Base-by-base conservation (phyloP, 768 basidiomycete species). In the Lactarius sp. region DNA sequence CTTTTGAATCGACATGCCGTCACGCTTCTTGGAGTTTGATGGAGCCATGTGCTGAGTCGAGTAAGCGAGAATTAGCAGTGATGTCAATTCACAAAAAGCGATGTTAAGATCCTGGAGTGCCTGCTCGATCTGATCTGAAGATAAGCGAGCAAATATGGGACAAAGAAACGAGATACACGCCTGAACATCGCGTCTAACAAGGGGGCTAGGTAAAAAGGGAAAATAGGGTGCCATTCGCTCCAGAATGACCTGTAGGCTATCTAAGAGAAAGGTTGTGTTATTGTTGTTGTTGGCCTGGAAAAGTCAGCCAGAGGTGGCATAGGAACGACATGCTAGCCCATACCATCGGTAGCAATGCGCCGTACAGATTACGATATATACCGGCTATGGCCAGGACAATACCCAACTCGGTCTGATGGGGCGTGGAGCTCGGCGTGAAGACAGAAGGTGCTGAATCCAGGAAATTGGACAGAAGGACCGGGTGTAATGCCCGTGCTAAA, bases 361-460 rank as follows among this genome's bases (percentile, higher is more conserved):
- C 77, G 70, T 91, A 93, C 20, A 94, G 71, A 52, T 76, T 81
- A 8, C 81, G 79, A 27, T 80, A 77, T 66, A 93, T 84, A 62
- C 80, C 78, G 34, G 78, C 77, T 6, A 87, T 79, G 1, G 81
- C 79, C n/a, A 81, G 63, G 16, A 92, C 75, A 60, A 86, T 77
- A 62, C 83, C 81, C 18, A 85, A 73, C 63, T 90, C 86, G 2
- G 80, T 80, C 62, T 86, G 85, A 13, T 82, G 73, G 2, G 85
- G 82, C 36, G 70, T 79, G n/a, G 75, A 75, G 66, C 80, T 81
- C 0, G 90, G 88, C 4, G 86, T 81, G 74, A 96, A 95, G 2
- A 89, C 90, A 14, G 82, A 71, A 2, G 95, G 92, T 4, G 92
- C 92, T 67, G 85, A 84, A 72, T 98, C 95, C 22, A 98, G 82